Percentiles rank a stretch among this genome's conserved stretches.
phyloP scores from a whole-genome alignment of 768 basidiomycete genomes.

The Cystofilobasidium capitatum region DNA sequence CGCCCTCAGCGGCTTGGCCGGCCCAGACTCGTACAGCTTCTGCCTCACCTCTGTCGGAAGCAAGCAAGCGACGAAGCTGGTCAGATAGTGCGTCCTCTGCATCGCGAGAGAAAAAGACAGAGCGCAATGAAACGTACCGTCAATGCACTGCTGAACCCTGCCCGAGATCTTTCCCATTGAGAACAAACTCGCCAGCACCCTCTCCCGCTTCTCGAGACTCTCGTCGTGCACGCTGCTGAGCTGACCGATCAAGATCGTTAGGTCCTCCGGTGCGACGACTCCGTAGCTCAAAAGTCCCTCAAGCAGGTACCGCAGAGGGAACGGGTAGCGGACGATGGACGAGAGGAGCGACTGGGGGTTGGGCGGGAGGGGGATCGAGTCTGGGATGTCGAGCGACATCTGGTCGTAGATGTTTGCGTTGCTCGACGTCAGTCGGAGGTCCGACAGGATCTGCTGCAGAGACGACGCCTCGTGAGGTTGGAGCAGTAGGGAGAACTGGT shows the following conservation, averaged over 20 bases:
- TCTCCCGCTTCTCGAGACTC: conserved; percentile 5
- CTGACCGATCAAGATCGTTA: background rate
- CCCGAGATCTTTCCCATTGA: conserved; percentile 12
- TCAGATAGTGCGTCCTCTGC: background rate
- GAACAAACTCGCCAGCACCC: conserved; percentile 2
- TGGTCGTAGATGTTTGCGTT: background rate
- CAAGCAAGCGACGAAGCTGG: background rate
- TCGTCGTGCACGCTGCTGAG: background rate
- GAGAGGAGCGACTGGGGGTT: conserved; percentile 9
- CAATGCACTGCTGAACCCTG: background rate
- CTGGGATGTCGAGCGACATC: background rate
- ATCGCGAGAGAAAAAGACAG: background rate
- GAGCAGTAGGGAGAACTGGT: conserved; percentile 12
- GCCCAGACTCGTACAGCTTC: background rate
- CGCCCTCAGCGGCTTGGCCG: background rate
- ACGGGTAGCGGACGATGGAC: conserved; percentile 14
- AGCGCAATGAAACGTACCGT: background rate
- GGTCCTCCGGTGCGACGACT: conserved; percentile 20
- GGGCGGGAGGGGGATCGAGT: conserved; percentile 4
- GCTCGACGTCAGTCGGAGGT: background rate
- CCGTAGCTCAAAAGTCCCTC: conserved; percentile 21
- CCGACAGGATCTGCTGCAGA: background rate
- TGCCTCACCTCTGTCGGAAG: background rate
- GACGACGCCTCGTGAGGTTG: background rate
- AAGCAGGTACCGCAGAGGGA: conserved; percentile 20